Evolutionary conservation across 495 filamentous ascomycete genomes (phyloP).

Genomic region (Neurospora sp.): DNA sequence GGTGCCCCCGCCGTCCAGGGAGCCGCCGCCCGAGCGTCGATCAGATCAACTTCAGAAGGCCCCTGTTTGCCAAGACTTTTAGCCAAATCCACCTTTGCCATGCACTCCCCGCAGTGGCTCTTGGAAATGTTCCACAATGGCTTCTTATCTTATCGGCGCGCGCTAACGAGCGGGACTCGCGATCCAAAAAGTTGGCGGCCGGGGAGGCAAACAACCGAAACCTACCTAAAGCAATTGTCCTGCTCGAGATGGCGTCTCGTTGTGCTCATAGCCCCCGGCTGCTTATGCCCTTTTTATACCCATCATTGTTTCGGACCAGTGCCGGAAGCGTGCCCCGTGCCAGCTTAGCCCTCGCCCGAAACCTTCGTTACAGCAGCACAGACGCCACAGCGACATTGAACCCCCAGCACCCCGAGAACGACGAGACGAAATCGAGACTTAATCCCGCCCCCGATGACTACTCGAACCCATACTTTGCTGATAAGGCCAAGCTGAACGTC

Average conservation of each 20-base stretch:
- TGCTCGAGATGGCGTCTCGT: neutral
- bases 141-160: constrained; percentile 11
- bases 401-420: constrained; percentile 16
- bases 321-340: constrained; percentile 18
- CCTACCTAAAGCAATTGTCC: neutral
- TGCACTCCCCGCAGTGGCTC: neutral
- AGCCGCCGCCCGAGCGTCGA: neutral
- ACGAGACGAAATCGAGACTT: constrained; percentile 42
- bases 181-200: constrained; percentile 5
- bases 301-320: constrained; percentile 36
- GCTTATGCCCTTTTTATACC: constrained; percentile 59
- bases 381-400: constrained; percentile 12
- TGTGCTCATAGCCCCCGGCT: constrained; percentile 32
- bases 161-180: neutral
- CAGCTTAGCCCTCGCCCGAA: constrained; percentile 13
- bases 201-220: neutral
- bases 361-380: constrained; percentile 19
- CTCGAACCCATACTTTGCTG: constrained; percentile 69
- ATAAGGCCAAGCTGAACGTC: constrained; percentile 68
- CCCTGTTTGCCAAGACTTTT: neutral
- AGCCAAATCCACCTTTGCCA: neutral
- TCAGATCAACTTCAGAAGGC: neutral
- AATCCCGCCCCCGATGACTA: constrained; percentile 78
- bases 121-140: neutral
- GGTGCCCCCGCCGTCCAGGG: neutral